phyloP scores from a whole-genome alignment of 2,329 filamentous ascomycete species.

The Cryphonectria parasitica region DNA sequence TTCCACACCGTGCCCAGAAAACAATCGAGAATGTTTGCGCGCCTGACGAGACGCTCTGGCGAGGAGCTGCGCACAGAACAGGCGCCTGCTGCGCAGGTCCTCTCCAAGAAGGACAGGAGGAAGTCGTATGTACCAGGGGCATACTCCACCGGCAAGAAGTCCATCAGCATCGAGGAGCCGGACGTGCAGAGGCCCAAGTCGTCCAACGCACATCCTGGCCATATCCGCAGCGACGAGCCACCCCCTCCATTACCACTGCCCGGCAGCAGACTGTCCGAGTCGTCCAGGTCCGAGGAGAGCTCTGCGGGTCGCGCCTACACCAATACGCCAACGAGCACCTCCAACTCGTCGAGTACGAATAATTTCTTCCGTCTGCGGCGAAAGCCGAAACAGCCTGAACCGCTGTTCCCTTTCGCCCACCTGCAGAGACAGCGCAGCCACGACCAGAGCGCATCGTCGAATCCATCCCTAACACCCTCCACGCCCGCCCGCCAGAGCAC shows the following conservation, averaged over 20 bases:
- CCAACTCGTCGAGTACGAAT: constrained; percentile 61
- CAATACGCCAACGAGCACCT: constrained; percentile 62
- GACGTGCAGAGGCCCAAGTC: constrained; percentile 57
- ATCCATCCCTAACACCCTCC: constrained; percentile 50
- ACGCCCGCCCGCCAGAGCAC: constrained; percentile 34
- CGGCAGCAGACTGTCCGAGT: constrained; percentile 75
- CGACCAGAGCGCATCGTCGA: constrained; percentile 42
- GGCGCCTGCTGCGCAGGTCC: constrained; percentile 32
- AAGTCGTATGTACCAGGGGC: constrained; percentile 43
- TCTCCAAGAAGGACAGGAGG: constrained; percentile 47
- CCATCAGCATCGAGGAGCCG: constrained; percentile 66
- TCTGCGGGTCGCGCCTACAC: constrained; percentile 66
- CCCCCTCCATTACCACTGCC: constrained; percentile 66
- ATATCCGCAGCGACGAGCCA: constrained; percentile 40
- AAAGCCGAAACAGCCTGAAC: constrained; percentile 72
- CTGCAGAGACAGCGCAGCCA: constrained; percentile 74
- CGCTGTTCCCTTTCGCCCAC: constrained; percentile 83
- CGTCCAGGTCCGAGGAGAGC: constrained; percentile 86
- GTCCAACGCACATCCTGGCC: constrained; percentile 53
- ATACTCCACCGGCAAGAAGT: constrained; percentile 45
- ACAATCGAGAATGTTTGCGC: constrained; percentile 56
- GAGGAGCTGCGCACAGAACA: constrained; percentile 48
- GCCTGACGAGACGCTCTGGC: constrained; percentile 54
- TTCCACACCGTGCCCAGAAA: constrained; percentile 58
- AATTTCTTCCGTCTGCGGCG: constrained; percentile 84